Conservation (phyloP, 2,329 filamentous ascomycete species). For the Dactylellina leptospora region DNA sequence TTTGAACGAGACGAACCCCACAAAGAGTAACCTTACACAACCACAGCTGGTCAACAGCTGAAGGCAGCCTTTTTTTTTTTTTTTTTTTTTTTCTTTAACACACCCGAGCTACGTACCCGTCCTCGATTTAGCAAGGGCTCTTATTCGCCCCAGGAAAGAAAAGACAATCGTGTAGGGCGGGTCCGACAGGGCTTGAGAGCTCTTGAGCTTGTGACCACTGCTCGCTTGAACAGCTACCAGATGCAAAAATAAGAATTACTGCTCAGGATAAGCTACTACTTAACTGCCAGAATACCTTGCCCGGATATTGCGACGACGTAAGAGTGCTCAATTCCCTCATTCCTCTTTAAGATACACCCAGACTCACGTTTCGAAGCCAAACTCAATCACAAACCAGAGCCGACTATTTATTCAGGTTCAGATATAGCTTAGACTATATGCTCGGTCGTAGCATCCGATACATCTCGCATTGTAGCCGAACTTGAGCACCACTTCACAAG, state of each 20-base stretch:
- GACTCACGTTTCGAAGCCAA: neutral
- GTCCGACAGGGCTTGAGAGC: slow-evolving; percentile 45
- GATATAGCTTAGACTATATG: slow-evolving; percentile 21
- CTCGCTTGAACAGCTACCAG: slow-evolving; percentile 8
- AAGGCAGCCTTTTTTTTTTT: slow-evolving; percentile 29
- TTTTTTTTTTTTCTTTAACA: slow-evolving; percentile 11
- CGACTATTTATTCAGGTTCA: neutral
- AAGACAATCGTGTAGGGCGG: slow-evolving; percentile 39
- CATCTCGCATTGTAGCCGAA: slow-evolving; percentile 15
- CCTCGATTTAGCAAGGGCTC: slow-evolving; percentile 14
- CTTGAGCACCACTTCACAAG: slow-evolving; percentile 11
- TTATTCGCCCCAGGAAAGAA: slow-evolving; percentile 38
- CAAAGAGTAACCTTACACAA: slow-evolving; percentile 35
- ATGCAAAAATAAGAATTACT: slow-evolving; percentile 4
- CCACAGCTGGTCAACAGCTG: slow-evolving; percentile 2
- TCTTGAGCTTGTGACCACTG: slow-evolving; percentile 52
- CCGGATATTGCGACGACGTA: slow-evolving; percentile 23
- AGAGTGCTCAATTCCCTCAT: slow-evolving; percentile 34
- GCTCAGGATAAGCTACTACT: slow-evolving; percentile 9
- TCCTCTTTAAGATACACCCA: slow-evolving; percentile 13
- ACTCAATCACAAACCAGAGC: neutral
- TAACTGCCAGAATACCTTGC: slow-evolving; percentile 18
- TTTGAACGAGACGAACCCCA: slow-evolving; percentile 34
- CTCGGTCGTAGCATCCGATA: neutral
- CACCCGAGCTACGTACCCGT: slow-evolving; percentile 16